Evolutionary conservation across 2,329 filamentous ascomycete species (phyloP), one percentile per base, ranked within the genome.

Genomic region (Nothophoma quercina): DNA sequence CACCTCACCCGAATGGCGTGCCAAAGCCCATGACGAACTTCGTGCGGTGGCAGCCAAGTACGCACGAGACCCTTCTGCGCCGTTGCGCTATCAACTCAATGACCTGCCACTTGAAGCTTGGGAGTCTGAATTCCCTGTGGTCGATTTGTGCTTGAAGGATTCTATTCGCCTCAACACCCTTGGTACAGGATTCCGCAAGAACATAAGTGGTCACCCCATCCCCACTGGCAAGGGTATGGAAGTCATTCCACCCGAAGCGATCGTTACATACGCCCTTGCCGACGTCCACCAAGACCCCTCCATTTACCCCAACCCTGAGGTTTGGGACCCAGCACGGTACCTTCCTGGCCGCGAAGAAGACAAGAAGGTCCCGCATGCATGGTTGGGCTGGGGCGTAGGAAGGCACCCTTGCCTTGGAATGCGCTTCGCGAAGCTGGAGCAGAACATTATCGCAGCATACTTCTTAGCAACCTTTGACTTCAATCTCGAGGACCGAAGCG

Each of bases 371-470:
- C 34, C 61, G 5, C 68, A 74, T 52, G 73, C 39, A 1, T 77
- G 55, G 50, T 44, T 74, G 10, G 75, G 73, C 4, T 78, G 75
- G 74, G 74, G 74, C 16, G 57, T 64, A 16, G 73, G 64, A 1
- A 63, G 76, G 32, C 76, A 79, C 69, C 79, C 79, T 19, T 82
- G 80, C 61, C 53, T 59, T n/a, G 58, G 55, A 19, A 62, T 68
- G 74, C 75, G 72, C 46, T 83, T 84, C 63, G 82, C 82, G 1
- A 83, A 83, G 57, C 67, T 85, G 1, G 81, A 84, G 62, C 77
- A 79, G 48, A 78, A 75, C 42, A 67, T 84, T 52, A 79, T 83
- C 23, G 76, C 75, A 0, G 80, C 79, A 1, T 76, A 79, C 38
- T 82, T 83, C 49, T 47, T 81, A 13, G 77, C 81, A 3, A 74